Base-by-base conservation (phyloP, 1,284 basidiomycete genomes). In the Pascua guehoae region DNA sequence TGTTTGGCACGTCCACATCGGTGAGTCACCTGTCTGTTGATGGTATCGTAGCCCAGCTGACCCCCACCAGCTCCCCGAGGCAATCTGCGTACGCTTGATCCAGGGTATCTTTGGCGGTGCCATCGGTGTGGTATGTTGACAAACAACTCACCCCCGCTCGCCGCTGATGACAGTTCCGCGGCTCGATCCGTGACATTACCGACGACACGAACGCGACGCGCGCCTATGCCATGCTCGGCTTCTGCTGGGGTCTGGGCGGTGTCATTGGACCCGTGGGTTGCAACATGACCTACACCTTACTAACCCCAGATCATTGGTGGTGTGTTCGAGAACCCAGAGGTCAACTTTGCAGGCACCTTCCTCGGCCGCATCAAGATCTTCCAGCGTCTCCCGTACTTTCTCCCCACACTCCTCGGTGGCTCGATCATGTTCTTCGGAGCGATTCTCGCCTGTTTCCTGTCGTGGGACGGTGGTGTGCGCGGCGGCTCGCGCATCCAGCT, bases 21-120 rank as follows among this genome's bases (percentile, higher is more conserved):
- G 74, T 76, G 51, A 53, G 73, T 61, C 24, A 32, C 24, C 24
- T 32, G 24, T 32, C 7, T 7, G 24, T 4, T 7, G 24, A n/a
- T n/a, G 18, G n/a, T 12, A 39, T 40, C 12, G 11, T 7, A 39
- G 24, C 32, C 48, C 11, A 49, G n/a, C 50, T 61, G 18, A 48
- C 41, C 36, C n/a, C 24, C 24, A 32, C 12, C 54, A 74, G 74
- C 81, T 93, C 14, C 82, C 86, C 32, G 86, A 94, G 73, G 95
- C 94, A 4, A 86, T 98, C 54, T 85, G 82, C 47, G 86, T 95
- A 41, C 85, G 95, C n/a, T 81, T 98, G 7, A 82, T 91, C 32
- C 95, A 98, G 75, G 95, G 95, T 32, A 84, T 98, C 45, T 98
- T 98, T 72, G 93, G 90, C 11, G 95, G 95, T 15, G 89, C 91